A percentile compares a stretch with the other conserved stretches of the same genome.
phyloP scores from a whole-genome alignment of 2,329 filamentous ascomycete genomes.

The Alternaria sp. region DNA sequence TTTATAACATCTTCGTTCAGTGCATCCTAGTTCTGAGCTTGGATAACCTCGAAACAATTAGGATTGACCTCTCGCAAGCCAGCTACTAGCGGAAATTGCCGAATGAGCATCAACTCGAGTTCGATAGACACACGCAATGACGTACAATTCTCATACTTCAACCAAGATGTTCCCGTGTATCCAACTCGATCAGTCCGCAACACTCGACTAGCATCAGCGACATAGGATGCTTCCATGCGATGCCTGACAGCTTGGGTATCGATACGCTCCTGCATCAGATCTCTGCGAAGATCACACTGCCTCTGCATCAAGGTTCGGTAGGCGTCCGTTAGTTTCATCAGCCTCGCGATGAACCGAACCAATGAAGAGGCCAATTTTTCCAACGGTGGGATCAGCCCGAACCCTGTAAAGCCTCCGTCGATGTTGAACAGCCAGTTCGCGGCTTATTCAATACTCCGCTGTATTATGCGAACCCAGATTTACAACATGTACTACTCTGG shows the following conservation, averaged over 20 bases:
- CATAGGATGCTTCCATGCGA: background rate
- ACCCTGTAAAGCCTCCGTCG: no score
- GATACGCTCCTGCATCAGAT: background rate
- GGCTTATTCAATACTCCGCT: background rate
- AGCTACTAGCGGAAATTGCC: background rate
- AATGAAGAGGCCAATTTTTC: background rate
- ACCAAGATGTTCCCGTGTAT: no score
- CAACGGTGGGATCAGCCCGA: background rate
- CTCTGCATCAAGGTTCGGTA: background rate
- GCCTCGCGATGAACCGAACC: background rate
- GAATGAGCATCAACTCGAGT: background rate
- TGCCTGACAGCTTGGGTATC: background rate
- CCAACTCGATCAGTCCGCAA: no score
- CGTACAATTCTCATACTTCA: no score
- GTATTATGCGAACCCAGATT: background rate
- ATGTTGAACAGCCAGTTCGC: background rate
- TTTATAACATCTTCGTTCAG: background rate
- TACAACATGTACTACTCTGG: background rate
- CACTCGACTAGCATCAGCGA: background rate
- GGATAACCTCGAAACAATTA: background rate
- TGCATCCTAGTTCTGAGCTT: background rate
- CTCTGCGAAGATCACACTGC: background rate
- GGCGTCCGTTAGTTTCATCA: background rate
- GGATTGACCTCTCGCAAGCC: background rate
- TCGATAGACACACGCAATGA: background rate